Conservation (phyloP, 169 alveolate genomes). For the Plasmodium yoelii region DNA sequence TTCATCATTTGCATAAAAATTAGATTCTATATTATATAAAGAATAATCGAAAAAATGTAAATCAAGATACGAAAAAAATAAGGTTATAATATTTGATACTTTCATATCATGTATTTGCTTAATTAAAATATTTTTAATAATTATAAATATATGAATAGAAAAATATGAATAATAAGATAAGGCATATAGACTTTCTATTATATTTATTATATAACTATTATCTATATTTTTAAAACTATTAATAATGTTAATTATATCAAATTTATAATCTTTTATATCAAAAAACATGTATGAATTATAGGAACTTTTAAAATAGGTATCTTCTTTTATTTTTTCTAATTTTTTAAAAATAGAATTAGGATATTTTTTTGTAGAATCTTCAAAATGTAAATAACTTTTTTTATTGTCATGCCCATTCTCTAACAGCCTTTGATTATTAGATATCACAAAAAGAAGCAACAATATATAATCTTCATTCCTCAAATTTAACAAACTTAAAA, state of each 20-base stretch:
- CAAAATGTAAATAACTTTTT: background rate
- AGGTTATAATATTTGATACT: constrained; percentile 47
- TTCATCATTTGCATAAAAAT: constrained; percentile 49
- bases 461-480: constrained; percentile 47
- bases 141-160: constrained; percentile 45
- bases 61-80: constrained; percentile 38
- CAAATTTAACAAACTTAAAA: constrained; percentile 38
- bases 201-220: constrained; percentile 55
- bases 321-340: constrained; percentile 36
- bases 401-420: background rate
- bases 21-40: constrained; percentile 33
- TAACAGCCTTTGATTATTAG: constrained; percentile 21
- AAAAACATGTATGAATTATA: constrained; percentile 51
- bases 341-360: constrained; percentile 31
- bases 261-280: constrained; percentile 39
- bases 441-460: constrained; percentile 25
- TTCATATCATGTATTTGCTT: constrained; percentile 71
- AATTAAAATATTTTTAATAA: constrained; percentile 54
- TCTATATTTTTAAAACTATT: constrained; percentile 38
- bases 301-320: constrained; percentile 60
- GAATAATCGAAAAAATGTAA: constrained; percentile 59
- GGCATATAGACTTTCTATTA: constrained; percentile 35
- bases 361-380: background rate
- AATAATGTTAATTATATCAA: constrained; percentile 31
- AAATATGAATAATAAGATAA: constrained; percentile 65